These are phyloP conservation scores for Helotiales sp. DNA, from an alignment of 2,329 filamentous ascomycete species.

Conservation along the genomic window DNA sequence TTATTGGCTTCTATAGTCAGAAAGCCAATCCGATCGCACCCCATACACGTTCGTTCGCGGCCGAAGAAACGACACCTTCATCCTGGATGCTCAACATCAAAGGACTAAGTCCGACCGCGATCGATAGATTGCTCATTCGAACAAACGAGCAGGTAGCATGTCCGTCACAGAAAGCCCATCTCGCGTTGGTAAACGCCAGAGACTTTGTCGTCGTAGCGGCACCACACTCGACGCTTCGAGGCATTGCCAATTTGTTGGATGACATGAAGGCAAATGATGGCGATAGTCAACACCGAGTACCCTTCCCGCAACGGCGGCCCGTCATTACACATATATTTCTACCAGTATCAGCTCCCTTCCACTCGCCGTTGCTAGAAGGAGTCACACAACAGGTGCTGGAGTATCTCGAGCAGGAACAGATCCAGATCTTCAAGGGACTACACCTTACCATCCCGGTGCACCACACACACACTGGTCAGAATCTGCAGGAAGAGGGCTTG, in stretches of 20 bases:
- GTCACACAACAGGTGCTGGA: conserved; percentile 82
- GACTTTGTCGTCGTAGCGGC: too few relatives aligned
- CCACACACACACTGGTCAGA: conserved; percentile 85
- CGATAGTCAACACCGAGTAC: conserved; percentile 89
- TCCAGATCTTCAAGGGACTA: conserved; percentile 69
- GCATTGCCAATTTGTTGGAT: too few relatives aligned
- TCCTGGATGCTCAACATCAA: conserved; percentile 82
- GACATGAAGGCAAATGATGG: too few relatives aligned
- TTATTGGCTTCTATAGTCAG: conserved; percentile 96
- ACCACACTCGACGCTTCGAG: too few relatives aligned
- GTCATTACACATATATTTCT: conserved; percentile 97
- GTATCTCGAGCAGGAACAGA: conserved; percentile 80
- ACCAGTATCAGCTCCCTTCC: conserved; percentile 96
- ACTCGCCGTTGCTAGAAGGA: conserved; percentile 87
- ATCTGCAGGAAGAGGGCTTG: conserved; percentile 68
- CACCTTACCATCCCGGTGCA: conserved; percentile 83
- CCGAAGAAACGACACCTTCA: too few relatives aligned
- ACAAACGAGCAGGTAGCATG: too few relatives aligned
- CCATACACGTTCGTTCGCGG: too few relatives aligned
- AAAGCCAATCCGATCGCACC: conserved; percentile 96
- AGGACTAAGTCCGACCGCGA: conserved; percentile 88
- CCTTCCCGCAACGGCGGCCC: conserved; percentile 92
- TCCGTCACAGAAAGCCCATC: too few relatives aligned
- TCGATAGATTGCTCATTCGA: too few relatives aligned
- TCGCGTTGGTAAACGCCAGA: too few relatives aligned